Base-by-base conservation (phyloP, 345 rosid genomes). In the Populus alba region DNA sequence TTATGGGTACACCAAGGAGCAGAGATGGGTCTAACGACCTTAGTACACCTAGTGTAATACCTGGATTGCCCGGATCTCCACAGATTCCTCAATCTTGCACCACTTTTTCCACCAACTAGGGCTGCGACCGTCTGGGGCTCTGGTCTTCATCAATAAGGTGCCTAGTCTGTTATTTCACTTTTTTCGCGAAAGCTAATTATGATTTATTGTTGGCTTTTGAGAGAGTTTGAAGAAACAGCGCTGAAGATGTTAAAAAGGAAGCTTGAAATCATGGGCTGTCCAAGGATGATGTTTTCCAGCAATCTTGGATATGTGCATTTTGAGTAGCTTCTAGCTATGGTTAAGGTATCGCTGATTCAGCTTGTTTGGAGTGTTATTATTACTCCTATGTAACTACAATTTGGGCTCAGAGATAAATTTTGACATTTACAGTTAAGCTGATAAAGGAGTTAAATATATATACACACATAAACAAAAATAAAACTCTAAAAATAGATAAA, bases 51-150 rank as follows among this genome's bases (percentile, higher is more conserved):
- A 81, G 83, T 41, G 79, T 68, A 51, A 71, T 74, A 43, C 63
- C 78, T 55, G 84, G 83, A 11, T 72, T 78, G 76, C 91, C 90
- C 10, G 91, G 88, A 27, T 91, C 98, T 13, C 93, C 99, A 23
- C 94, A 87, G 75, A 90, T 88, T 87, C 99, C 91, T 71, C 97
- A 93, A 71, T 91, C 96, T 79, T 93, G 98, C 92, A 93, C 97
- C 81, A 95, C 97, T 77, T 92, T 93, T 83, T 90, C 98, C 74
- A 88, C 92, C 45, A 92, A 83, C 80, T 91, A 83, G 72, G 55
- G 16, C 0, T 2, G 4, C 6, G 22, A 17, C 38, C 51, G 35
- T 49, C 29, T 35, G 41, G n/a, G 55, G 49, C 66, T 39, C 6
- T 66, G 25, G 72, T n/a, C 78, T 31, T 65, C 18, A n/a, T 65